A percentile compares a stretch with the other conserved stretches of the same genome.
Conservation (phyloP, 345 rosid species). For the Salix arbutifolia region DNA sequence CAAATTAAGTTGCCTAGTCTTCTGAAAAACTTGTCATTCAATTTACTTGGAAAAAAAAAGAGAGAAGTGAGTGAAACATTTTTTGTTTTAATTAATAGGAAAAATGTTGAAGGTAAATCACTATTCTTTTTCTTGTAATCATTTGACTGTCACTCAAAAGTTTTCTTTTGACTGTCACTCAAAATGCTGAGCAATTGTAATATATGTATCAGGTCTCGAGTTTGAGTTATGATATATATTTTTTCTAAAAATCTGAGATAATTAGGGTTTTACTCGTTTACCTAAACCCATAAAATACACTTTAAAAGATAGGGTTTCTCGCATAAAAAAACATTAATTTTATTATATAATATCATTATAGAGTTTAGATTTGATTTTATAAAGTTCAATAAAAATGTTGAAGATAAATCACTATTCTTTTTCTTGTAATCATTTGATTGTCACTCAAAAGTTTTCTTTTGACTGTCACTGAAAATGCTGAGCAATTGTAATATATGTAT, state of each 20-base stretch:
- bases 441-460: background rate
- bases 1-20: background rate
- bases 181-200: rapidly evolving
- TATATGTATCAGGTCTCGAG: rapidly evolving
- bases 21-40: background rate
- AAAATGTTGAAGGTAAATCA: background rate
- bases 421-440: background rate
- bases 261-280: rapidly evolving
- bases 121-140: background rate
- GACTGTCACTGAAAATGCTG: rapidly evolving
- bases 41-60: background rate
- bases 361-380: no score
- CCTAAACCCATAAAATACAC: rapidly evolving
- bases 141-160: background rate
- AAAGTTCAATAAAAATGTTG: background rate
- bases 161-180: background rate
- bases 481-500: no score
- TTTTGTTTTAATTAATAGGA: background rate
- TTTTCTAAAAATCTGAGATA: no score
- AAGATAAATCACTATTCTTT: background rate
- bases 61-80: background rate
- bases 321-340: no score
- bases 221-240: no score
- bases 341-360: no score
- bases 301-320: no score